phyloP scores from a whole-genome alignment of 23 red algal species.

The Chondrus crispus region DNA sequence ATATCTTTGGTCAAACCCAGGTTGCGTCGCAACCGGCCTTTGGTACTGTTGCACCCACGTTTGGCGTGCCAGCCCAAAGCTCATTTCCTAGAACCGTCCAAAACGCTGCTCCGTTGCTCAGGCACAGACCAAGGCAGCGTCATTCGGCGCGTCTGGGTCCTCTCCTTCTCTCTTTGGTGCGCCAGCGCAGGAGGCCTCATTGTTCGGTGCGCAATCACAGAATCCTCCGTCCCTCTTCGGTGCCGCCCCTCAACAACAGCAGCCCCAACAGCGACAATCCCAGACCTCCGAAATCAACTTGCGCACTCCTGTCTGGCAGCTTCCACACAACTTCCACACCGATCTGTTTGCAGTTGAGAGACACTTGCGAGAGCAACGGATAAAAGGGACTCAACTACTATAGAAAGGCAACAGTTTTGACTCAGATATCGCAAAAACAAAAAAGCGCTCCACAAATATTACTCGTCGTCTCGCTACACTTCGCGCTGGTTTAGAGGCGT shows the following conservation, averaged over 20 bases:
- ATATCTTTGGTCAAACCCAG: no score
- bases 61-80: no score
- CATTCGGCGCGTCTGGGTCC: slow-evolving; percentile 32
- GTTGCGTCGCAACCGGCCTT: no score
- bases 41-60: no score
- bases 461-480: slow-evolving; percentile 16
- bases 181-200: background rate
- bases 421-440: background rate
- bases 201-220: slow-evolving; percentile 7
- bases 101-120: no score
- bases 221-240: background rate
- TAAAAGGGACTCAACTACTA: slow-evolving; percentile 16
- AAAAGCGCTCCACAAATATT: background rate
- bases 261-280: background rate
- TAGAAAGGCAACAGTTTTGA: slow-evolving; percentile 15
- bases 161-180: slow-evolving; percentile 35
- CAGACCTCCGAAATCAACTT: slow-evolving; percentile 11
- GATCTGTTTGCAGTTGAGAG: slow-evolving; percentile 57
- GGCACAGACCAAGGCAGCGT: no score
- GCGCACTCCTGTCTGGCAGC: slow-evolving; percentile 44
- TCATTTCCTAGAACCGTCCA: no score
- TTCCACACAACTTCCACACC: slow-evolving; percentile 47
- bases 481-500: slow-evolving; percentile 7
- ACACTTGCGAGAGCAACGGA: slow-evolving; percentile 54
- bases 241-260: background rate